Evolutionary conservation across 2,329 filamentous ascomycete species (phyloP).

Genomic region (Aspergillus transmontanensis): DNA sequence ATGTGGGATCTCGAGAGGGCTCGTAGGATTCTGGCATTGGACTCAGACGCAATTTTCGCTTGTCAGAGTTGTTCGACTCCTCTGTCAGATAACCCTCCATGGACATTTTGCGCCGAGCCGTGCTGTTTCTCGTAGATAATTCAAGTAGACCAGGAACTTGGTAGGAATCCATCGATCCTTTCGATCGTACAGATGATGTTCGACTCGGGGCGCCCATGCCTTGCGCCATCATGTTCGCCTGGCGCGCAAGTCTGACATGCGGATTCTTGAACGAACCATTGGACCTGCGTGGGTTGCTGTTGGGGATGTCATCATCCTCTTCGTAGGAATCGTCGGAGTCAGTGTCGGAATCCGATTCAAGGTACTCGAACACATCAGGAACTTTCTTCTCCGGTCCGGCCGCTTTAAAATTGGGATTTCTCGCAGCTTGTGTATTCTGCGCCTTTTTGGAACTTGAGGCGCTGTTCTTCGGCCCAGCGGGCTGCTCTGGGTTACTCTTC

Average conservation of each 20-base stretch:
- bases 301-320: slow-evolving; percentile 18
- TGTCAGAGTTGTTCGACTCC: slow-evolving; percentile 23
- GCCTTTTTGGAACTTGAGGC: slow-evolving; percentile 16
- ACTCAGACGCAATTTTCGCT: slow-evolving; percentile 34
- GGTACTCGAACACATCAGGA: slow-evolving; percentile 45
- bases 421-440: slow-evolving; percentile 20
- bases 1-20: slow-evolving; percentile 21
- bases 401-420: slow-evolving; percentile 18
- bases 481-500: slow-evolving; percentile 12
- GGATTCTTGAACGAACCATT: slow-evolving; percentile 12
- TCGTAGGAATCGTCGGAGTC: slow-evolving; percentile 24
- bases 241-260: slow-evolving; percentile 11
- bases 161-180: slow-evolving; percentile 29
- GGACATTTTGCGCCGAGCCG: slow-evolving; percentile 22
- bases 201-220: slow-evolving; percentile 30
- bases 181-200: slow-evolving; percentile 35
- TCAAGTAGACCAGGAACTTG: slow-evolving; percentile 31
- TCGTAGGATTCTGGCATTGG: slow-evolving; percentile 37
- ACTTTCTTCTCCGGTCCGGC: slow-evolving; percentile 22
- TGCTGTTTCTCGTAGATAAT: slow-evolving; percentile 29
- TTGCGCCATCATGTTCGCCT: slow-evolving; percentile 6
- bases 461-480: slow-evolving; percentile 16
- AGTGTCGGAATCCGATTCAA: slow-evolving; percentile 31
- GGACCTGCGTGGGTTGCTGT: slow-evolving; percentile 4
- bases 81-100: slow-evolving; percentile 23